A percentile compares a stretch with the other conserved stretches of the same genome.
Evolutionary conservation across 352 stramenopile species (phyloP).

Genomic region (Thraustotheca clavata): DNA sequence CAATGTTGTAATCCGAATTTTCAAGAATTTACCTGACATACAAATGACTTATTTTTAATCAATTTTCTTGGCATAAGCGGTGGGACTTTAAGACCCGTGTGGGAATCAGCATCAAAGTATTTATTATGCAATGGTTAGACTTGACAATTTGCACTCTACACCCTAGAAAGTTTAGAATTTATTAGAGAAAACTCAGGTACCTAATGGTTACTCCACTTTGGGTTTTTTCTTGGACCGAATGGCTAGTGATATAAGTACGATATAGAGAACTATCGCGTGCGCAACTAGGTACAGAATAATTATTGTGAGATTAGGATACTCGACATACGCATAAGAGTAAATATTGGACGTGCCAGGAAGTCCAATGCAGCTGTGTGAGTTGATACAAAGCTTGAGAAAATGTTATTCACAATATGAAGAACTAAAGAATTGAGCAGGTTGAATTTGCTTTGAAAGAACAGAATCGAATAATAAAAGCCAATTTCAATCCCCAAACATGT

Average conservation of each 20-base stretch:
- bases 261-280: background rate
- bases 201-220: too few relatives aligned
- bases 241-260: background rate
- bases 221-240: background rate
- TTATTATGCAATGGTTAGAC: too few relatives aligned
- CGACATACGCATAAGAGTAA: slow-evolving; percentile 1
- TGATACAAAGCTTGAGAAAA: slow-evolving; percentile 19
- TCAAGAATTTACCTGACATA: too few relatives aligned
- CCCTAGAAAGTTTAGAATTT: too few relatives aligned
- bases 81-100: too few relatives aligned
- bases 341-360: background rate
- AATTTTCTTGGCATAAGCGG: too few relatives aligned
- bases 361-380: slow-evolving; percentile 19
- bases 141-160: too few relatives aligned
- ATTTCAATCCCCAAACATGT: slow-evolving; percentile 14
- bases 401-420: slow-evolving; percentile 19
- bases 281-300: background rate
- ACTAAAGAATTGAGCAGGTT: background rate
- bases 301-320: too few relatives aligned
- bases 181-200: too few relatives aligned
- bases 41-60: too few relatives aligned
- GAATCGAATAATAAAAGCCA: slow-evolving; percentile 7
- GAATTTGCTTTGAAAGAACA: background rate
- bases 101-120: too few relatives aligned
- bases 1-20: too few relatives aligned